Evolutionary conservation across 306 rosid species (phyloP).

Genomic region (Canavalia ensiformis): DNA sequence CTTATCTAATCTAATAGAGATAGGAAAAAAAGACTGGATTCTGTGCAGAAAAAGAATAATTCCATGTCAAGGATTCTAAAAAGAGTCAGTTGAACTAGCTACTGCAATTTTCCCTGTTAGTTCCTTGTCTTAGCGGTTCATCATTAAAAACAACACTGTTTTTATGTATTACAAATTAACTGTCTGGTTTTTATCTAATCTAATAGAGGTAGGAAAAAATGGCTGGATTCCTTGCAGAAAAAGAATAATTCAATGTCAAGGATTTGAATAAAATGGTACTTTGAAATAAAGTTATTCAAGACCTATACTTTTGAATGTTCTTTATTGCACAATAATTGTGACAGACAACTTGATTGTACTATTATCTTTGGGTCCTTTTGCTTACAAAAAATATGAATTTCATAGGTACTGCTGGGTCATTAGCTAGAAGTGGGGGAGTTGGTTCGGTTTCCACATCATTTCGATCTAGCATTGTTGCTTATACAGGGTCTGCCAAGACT

Average conservation of each 20-base stretch:
- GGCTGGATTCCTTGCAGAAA: background rate
- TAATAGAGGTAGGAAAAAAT: background rate
- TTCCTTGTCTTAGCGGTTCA: slow-evolving; percentile 7
- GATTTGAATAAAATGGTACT: background rate
- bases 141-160: slow-evolving; percentile 6
- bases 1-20: background rate
- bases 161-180: background rate
- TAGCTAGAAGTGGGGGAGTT: slow-evolving; percentile 60
- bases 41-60: background rate
- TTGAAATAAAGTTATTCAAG: slow-evolving; percentile 13
- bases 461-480: slow-evolving; percentile 74
- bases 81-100: slow-evolving; percentile 25
- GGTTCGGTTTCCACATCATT: slow-evolving; percentile 71
- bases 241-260: background rate
- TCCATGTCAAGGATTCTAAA: background rate
- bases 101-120: slow-evolving; percentile 23
- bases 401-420: slow-evolving; percentile 61
- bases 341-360: background rate
- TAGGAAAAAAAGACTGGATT: background rate
- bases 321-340: background rate
- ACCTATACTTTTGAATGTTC: slow-evolving; percentile 6
- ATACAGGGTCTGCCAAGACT: slow-evolving; percentile 78
- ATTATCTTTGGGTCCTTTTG: slow-evolving; percentile 4
- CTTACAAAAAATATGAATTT: slow-evolving; percentile 36
- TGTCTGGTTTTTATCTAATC: slow-evolving; percentile 7